Evolutionary conservation across 345 rosid species (phyloP), one percentile per base, ranked within the genome.

Genomic region (Isatis tinctoria): DNA sequence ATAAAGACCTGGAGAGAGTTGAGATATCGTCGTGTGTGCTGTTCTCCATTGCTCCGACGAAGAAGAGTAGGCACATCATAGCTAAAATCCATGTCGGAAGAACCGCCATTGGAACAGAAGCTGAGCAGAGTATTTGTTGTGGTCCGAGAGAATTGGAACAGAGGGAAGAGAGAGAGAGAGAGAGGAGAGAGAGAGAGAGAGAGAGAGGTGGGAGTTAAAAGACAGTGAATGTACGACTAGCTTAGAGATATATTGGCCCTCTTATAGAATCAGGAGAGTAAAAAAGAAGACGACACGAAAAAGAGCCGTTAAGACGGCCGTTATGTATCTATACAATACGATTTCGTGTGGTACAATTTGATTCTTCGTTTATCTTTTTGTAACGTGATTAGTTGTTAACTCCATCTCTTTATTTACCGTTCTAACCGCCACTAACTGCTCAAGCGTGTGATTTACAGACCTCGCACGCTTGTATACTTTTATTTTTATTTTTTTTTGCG

Each of bases 401-500:
- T 59, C 62, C 26, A 2, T 22, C 12, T 20, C 37, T 58, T 41
- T 47, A 49, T 40, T 78, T 67, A 72, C 78, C 74, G 67, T 41
- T 77, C 68, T 67, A 78, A 73, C 81, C 74, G 77, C 81, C 74
- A 78, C 74, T 78, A 78, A 73, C 81, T 73, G 74, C 80, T 77
- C 80, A 71, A 49, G 63, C 39, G 56, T 71, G 68, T 70, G 72
- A 57, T 10, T 70, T 37, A 1, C 11, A 44, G 9, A 77, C 65
- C 40, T 73, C 60, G 70, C 81, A 78, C 54, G 74, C 78, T 60
- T 72, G 0, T n/a, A 7, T 2, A 22, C 24, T 47, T 32, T 49
- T n/a, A n/a, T n/a, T n/a, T n/a, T n/a, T n/a, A n/a, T 18, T 67
- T 41, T 51, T 2, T 74, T 58, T 58, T 39, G 67, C 49, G 26